Percentiles rank a stretch among this genome's conserved stretches.
Evolutionary conservation across 1,139 yeast genomes (phyloP).

Genomic region (Debaryomyces fabryi): DNA sequence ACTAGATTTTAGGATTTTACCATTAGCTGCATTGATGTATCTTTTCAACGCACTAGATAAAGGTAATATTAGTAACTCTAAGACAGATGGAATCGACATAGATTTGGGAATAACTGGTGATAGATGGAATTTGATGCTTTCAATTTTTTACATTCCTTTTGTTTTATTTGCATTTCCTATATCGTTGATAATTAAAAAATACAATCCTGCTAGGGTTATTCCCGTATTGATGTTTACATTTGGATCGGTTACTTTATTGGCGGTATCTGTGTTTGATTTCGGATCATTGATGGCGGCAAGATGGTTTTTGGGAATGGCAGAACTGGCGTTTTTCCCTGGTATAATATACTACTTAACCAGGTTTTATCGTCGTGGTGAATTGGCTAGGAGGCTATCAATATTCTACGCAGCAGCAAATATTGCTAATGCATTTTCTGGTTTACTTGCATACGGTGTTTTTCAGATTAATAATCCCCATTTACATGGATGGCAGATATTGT

Average conservation of each 20-base stretch:
- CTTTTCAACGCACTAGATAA: constrained; percentile 32
- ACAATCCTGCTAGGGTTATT: constrained; percentile 24
- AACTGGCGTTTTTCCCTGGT: constrained; percentile 25
- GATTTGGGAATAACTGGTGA: constrained; percentile 23
- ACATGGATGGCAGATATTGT: constrained; percentile 29
- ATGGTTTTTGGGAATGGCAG: constrained; percentile 25
- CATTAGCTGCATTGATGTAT: constrained; percentile 30
- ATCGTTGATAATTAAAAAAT: constrained; percentile 22
- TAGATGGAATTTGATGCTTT: constrained; percentile 28
- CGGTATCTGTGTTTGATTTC: constrained; percentile 21
- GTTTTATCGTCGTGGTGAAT: constrained; percentile 24
- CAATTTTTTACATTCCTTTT: constrained; percentile 25
- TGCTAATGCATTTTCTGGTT: constrained; percentile 26
- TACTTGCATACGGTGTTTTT: constrained; percentile 25
- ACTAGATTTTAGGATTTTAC: constrained; percentile 36
- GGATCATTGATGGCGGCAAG: constrained; percentile 23
- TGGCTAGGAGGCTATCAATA: constrained; percentile 23
- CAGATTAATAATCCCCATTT: constrained; percentile 24
- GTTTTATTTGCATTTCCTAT: constrained; percentile 25
- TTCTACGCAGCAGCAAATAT: constrained; percentile 26
- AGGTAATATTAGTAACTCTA: constrained; percentile 27
- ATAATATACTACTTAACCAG: constrained; percentile 24
- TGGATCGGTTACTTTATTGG: constrained; percentile 22
- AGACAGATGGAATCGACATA: constrained; percentile 24
- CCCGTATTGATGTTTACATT: constrained; percentile 25